Conservation (phyloP, 768 basidiomycete species). For the Naganishia vishniacii region DNA sequence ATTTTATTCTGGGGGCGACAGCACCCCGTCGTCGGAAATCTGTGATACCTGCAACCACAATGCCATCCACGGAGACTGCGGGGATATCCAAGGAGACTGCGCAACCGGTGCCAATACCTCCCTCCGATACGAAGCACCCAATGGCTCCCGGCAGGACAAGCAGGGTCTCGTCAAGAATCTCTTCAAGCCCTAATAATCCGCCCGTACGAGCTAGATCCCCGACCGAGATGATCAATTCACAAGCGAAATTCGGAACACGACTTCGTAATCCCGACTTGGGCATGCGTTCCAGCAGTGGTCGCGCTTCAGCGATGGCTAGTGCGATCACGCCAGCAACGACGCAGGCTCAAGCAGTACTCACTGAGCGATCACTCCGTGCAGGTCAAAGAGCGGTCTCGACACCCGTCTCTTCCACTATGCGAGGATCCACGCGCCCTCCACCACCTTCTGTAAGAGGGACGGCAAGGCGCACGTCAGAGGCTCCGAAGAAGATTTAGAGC, state of each 20-base stretch:
- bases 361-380: neutral
- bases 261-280: constrained; percentile 12
- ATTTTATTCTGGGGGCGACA: constrained; percentile 6
- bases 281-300: neutral
- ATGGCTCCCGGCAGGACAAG: neutral
- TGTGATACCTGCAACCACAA: neutral
- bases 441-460: constrained; percentile 3
- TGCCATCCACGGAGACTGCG: neutral
- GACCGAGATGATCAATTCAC: constrained; percentile 17
- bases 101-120: too few species aligned
- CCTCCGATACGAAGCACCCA: too few species aligned
- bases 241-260: constrained; percentile 13
- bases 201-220: constrained; percentile 11
- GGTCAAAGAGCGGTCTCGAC: constrained; percentile 1
- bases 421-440: constrained; percentile 12
- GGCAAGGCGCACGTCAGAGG: neutral
- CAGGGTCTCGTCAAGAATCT: neutral
- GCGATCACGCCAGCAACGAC: neutral
- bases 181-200: neutral
- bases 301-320: neutral
- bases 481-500: neutral
- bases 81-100: too few species aligned
- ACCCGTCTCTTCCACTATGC: neutral
- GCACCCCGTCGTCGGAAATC: constrained; percentile 7
- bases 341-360: neutral